Base-by-base conservation (phyloP, 495 filamentous ascomycete genomes). In the Thermothielavioides terrestris region DNA sequence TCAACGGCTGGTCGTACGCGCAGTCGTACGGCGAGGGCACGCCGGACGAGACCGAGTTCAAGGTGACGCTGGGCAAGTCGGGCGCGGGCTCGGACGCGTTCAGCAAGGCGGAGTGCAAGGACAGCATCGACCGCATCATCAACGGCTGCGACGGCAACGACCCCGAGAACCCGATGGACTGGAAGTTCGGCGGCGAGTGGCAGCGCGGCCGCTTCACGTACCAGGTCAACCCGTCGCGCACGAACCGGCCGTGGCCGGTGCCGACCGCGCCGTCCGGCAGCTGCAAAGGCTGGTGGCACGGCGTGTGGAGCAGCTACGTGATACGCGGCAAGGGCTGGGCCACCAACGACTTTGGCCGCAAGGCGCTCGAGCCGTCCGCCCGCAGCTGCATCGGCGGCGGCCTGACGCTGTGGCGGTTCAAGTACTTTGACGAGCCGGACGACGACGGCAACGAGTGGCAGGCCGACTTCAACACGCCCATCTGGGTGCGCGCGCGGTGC, bases 141-240 rank as follows among this genome's bases (percentile, higher is more conserved):
- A 51, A 63, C 48, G 36, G 50, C 42, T 69, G 66, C 57, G 60
- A 68, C 44, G 60, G 60, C 49, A 60, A 64, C 45, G 58, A 67
- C 54, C 46, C 55, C 20, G 42, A 56, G 6, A 68, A 67, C 54
- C 62, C 64, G 5, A 37, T 67, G 52, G 57, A 66, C 57, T 69
- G 51, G 51, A 69, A 67, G 57, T 57, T 57, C 20, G 66, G 66
- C 38, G 66, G 66, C 36, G 23, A 40, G 30, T 65, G 53, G 49
- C 34, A 46, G 22, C 43, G 34, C 22, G 55, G 49, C 20, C 11
- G 28, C 7, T 44, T 49, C 12, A 37, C n/a, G 27, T 66, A 66
- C 51, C 38, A 56, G 41, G 45, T 56, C 42, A 46, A 41, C 15
- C 49, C 52, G 32, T 49, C 57, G 23, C 50, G 45, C 31, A 32